Base-by-base conservation (phyloP, 2,329 filamentous ascomycete genomes). In the Alternaria sp. region DNA sequence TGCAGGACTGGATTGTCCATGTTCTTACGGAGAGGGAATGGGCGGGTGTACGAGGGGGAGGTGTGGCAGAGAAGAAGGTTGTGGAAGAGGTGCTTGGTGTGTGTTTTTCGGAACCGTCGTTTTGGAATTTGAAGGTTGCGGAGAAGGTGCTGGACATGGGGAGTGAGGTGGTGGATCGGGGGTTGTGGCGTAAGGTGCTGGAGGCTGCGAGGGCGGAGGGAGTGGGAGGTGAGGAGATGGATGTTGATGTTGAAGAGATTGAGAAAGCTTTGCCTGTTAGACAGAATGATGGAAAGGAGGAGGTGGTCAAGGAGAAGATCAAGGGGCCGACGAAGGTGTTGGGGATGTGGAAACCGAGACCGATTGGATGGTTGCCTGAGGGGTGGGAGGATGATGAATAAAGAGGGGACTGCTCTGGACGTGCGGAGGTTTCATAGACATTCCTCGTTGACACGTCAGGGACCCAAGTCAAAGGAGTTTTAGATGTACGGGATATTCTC, bases 1-100 rank as follows among this genome's bases (percentile, higher is more conserved):
- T 84, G 30, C 84, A 79, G 64, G 73, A 81, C 33, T 88, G 86
- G 86, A 68, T 86, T 25, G 67, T 81, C 9, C 84, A 87, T 68
- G 76, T 87, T 10, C 67, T 86, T 25, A 74, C 74, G 6, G 80
- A 80, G 11, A 55, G 74, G 4, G 70, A 73, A 2, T 85, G 82
- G 82, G 43, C 56, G n/a, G 68, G 69, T 11, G 66, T 66, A 28
- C 65, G 74, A 33, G 51, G 69, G 5, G 10, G 74, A 33, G 51
- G 69, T 3, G 10, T 10, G 20, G 43, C 28, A 3, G 47, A 51
- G 2, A 26, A 46, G 10, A 20, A 23, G 30, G 11, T 70, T 9
- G 30, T 63, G 5, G 66, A 74, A 14, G 44, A 67, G 12, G 56
- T 64, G 3, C 53, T 77, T 0, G 44, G 43, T 3, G 46, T 58